Percentiles rank a stretch among this genome's conserved stretches.
phyloP scores from a whole-genome alignment of 2,329 filamentous ascomycete genomes.

The Talaromyces sp. region DNA sequence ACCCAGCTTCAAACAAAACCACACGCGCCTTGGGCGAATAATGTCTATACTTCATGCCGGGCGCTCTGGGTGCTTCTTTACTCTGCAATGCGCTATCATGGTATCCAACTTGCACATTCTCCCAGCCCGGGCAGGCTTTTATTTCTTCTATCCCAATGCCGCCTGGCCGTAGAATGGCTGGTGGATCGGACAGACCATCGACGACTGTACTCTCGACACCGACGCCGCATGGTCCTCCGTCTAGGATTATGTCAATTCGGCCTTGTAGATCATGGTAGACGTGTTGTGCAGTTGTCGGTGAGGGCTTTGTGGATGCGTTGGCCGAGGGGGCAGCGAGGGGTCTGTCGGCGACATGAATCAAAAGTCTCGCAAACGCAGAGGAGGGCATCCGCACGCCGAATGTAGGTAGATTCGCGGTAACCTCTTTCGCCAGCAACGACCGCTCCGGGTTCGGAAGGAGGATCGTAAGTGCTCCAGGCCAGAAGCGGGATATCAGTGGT shows the following conservation, averaged over 20 bases:
- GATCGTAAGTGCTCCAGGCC: constrained; percentile 92
- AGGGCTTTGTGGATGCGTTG: constrained; percentile 90
- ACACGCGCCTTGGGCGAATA: constrained; percentile 90
- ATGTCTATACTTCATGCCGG: constrained; percentile 98
- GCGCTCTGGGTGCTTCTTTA: constrained; percentile 69
- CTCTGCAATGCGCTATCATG: constrained; percentile 68
- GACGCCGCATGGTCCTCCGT: constrained; percentile 80
- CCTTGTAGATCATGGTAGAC: constrained; percentile 81
- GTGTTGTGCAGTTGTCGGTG: constrained; percentile 84
- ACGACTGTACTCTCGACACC: constrained; percentile 97
- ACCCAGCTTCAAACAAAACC: constrained; percentile 68
- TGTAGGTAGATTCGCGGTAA: constrained; percentile 77
- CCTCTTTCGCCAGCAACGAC: constrained; percentile 78
- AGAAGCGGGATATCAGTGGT: constrained; percentile 76
- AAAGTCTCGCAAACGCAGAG: constrained; percentile 75
- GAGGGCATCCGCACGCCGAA: constrained; percentile 91
- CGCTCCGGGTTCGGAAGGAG: constrained; percentile 71
- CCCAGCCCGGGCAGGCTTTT: constrained; percentile 73
- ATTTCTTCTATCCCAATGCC: constrained; percentile 82
- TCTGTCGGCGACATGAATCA: constrained; percentile 74
- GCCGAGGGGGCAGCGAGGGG: constrained; percentile 90
- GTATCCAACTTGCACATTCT: constrained; percentile 72
- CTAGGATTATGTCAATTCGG: constrained; percentile 79
- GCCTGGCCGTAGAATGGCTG: constrained; percentile 78
- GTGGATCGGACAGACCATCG: constrained; percentile 78